Evolutionary conservation across 768 basidiomycete genomes (phyloP), one percentile per base, ranked within the genome.

Genomic region (Mycena leptocephala): DNA sequence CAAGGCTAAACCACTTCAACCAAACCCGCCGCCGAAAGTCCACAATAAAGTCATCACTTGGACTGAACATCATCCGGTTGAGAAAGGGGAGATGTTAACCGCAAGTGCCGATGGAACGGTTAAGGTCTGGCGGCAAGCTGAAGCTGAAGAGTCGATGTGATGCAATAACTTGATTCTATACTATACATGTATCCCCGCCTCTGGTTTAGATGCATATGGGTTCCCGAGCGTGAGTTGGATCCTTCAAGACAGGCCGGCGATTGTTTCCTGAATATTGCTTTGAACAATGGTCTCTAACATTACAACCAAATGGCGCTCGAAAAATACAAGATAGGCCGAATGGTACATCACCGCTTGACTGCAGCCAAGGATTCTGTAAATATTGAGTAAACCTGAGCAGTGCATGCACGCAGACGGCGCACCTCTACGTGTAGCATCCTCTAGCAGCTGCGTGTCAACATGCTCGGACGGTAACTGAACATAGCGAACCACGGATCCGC

Each of bases 381-480:
- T 18, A 33, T 43, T 41, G 33, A 58, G 65, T 58, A 24, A 72
- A 55, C 48, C 37, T 53, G 32, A 32, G 41, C 30, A 59, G 20
- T 41, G 24, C 35, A 39, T 5, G 61, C 30, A 28, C 39, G 37
- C 59, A 70, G 46, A 65, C 51, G 61, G 48, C 88, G 64, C 69
- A 98, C 98, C 98, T 92, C 98, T 89, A 83, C 98, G 89, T 41
- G 98, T 99, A 35, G 98, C 98, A 83, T 99, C 98, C 86, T 99
- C 98, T 48, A 99, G 84, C 65, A 99, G 85, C 79, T 97, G 97
- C 2, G 97, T 98, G 84, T 99, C 98, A 73, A 99, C 96, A 75
- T 95, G 95, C 77, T 95, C 94, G 30, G 96, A 93, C 3, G 97
- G 96, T 70, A 99, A 89, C 83, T 98, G 96, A 24, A 99, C 98